These are phyloP conservation scores for Hanseniaspora hatyaiensis DNA, from an alignment of 805 yeast species.

Conservation along the genomic window DNA sequence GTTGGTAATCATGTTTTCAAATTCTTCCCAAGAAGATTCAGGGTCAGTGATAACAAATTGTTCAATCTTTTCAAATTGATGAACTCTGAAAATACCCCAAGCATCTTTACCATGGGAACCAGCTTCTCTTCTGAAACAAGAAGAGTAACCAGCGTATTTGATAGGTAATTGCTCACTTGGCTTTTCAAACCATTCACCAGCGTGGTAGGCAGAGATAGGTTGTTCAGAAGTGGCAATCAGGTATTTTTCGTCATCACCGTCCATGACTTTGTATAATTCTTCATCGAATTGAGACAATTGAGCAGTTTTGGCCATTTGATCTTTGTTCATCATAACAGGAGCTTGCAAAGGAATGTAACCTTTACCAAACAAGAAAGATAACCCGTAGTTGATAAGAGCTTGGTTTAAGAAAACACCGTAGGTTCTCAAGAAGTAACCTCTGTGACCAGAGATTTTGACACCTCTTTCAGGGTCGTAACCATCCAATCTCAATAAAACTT, in stretches of 20 bases:
- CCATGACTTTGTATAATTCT: slow-evolving; percentile 91
- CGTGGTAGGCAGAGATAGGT: slow-evolving; percentile 95
- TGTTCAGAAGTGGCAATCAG: slow-evolving; percentile 97
- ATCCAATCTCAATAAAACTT: slow-evolving; percentile 81
- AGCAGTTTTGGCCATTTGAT: slow-evolving; percentile 98
- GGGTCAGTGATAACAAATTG: slow-evolving; percentile 95
- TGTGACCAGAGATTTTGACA: slow-evolving; percentile 92
- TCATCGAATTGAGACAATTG: slow-evolving; percentile 96
- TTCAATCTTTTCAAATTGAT: slow-evolving; percentile 95
- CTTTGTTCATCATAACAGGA: slow-evolving; percentile 99
- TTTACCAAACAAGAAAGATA: slow-evolving; percentile 63
- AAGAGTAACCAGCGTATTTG: slow-evolving; percentile 94
- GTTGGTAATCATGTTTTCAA: slow-evolving; percentile 83
- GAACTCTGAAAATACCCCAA: slow-evolving; percentile 99
- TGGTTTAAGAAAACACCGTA: slow-evolving; percentile 96
- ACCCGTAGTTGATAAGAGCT: slow-evolving; percentile 93
- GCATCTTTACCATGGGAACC: slow-evolving; percentile 99
- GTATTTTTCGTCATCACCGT: slow-evolving; percentile 95
- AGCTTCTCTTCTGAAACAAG: slow-evolving; percentile 99
- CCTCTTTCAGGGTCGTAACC: slow-evolving; percentile 99
- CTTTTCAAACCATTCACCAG: slow-evolving; percentile 95
- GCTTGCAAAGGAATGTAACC: slow-evolving; percentile 90
- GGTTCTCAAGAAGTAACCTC: slow-evolving; percentile 92
- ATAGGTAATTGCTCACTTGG: slow-evolving; percentile 94
- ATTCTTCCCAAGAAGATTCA: slow-evolving; percentile 94